Base-by-base conservation (phyloP, 1,139 yeast species). In the Starmera stellimalicola region DNA sequence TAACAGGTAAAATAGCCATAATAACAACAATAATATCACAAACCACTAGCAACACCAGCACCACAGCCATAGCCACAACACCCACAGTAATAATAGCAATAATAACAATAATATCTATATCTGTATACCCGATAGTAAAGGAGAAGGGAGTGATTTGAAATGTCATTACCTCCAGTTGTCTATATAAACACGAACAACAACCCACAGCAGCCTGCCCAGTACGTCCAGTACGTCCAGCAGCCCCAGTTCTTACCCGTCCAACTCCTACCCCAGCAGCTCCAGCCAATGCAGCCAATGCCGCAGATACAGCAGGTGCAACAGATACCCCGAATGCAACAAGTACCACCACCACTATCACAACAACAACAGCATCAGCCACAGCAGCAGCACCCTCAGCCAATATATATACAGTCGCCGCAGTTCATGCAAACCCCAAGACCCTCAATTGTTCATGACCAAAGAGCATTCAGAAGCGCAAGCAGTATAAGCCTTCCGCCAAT, bases 151-250 rank as follows among this genome's bases (percentile, higher is more conserved):
- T n/a, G n/a, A n/a, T n/a, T n/a, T n/a, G n/a, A n/a, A n/a, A n/a
- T n/a, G n/a, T n/a, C n/a, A n/a, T n/a, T n/a, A n/a, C n/a, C n/a
- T n/a, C n/a, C n/a, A n/a, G n/a, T n/a, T n/a, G n/a, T n/a, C n/a
- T n/a, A n/a, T n/a, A n/a, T n/a, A n/a, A n/a, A n/a, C n/a, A n/a
- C n/a, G n/a, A n/a, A n/a, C n/a, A n/a, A n/a, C n/a, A n/a, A n/a
- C n/a, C n/a, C n/a, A n/a, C n/a, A n/a, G n/a, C n/a, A n/a, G n/a
- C n/a, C n/a, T n/a, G n/a, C n/a, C n/a, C n/a, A n/a, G n/a, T 25
- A 12, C n/a, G 16, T 25, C 11, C 36, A 9, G 25, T 37, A 16
- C 25, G 24, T 30, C 28, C 36, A 3, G 37, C 43, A 6, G 39
- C n/a, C n/a, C n/a, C n/a, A n/a, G n/a, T n/a, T n/a, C n/a, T n/a